Conservation (phyloP, 2,329 filamentous ascomycete genomes). For the Cordyceps fumosorosea region DNA sequence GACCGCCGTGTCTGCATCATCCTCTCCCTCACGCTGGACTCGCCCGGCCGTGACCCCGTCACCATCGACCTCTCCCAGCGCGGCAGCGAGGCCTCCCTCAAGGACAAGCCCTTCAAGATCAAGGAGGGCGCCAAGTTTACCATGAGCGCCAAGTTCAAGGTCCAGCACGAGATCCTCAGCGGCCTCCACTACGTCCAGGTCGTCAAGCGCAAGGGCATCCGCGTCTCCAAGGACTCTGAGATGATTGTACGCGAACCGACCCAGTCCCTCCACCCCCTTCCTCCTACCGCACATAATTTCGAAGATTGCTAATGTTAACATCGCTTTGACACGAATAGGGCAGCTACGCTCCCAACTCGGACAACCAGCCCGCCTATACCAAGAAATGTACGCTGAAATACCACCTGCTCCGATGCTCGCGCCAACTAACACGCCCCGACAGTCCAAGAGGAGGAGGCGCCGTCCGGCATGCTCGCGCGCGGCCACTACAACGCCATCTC, state of each 20-base stretch:
- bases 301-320: not conserved
- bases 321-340: slow-evolving; percentile 46
- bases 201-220: slow-evolving; percentile 82
- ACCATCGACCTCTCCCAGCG: slow-evolving; percentile 77
- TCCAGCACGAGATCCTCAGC: slow-evolving; percentile 93
- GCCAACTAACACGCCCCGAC: slow-evolving; percentile 12
- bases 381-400: slow-evolving; percentile 70
- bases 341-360: slow-evolving; percentile 88
- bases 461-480: slow-evolving; percentile 80
- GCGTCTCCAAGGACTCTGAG: slow-evolving; percentile 87
- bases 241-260: slow-evolving; percentile 79
- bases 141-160: slow-evolving; percentile 91
- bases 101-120: slow-evolving; percentile 91
- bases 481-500: slow-evolving; percentile 86
- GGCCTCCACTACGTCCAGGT: slow-evolving; percentile 94
- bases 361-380: slow-evolving; percentile 74
- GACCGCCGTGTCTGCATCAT: slow-evolving; percentile 92
- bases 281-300: not conserved
- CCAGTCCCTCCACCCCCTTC: too few relatives aligned
- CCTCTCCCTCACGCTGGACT: slow-evolving; percentile 80
- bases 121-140: slow-evolving; percentile 92
- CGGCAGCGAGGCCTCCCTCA: slow-evolving; percentile 69
- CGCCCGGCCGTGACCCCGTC: slow-evolving; percentile 74
- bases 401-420: not conserved
- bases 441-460: slow-evolving; percentile 91